phyloP scores from a whole-genome alignment of 805 yeast species.

The Schwanniomyces occidentalis region DNA sequence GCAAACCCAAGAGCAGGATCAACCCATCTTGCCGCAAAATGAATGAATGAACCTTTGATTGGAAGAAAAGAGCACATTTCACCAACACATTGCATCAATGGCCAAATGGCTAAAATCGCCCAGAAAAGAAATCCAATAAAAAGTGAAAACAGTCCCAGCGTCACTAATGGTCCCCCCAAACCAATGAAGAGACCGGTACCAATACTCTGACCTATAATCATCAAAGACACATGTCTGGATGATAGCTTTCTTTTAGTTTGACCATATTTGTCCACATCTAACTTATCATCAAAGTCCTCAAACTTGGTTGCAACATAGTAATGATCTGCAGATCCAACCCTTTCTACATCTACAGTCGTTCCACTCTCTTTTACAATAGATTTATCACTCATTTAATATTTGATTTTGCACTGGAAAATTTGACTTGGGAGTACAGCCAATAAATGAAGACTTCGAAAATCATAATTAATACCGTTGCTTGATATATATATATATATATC shows the following conservation, averaged over 20 bases:
- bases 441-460: too few relatives aligned
- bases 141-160: slow-evolving; percentile 35
- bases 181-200: slow-evolving; percentile 40
- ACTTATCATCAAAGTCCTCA: slow-evolving; percentile 26
- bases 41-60: slow-evolving; percentile 35
- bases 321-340: background rate
- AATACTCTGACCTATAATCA: slow-evolving; percentile 36
- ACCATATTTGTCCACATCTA: slow-evolving; percentile 30
- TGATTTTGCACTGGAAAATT: too few relatives aligned
- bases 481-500: too few relatives aligned
- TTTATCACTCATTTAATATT: too few relatives aligned
- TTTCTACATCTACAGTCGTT: slow-evolving; percentile 2
- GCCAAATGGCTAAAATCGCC: slow-evolving; percentile 33
- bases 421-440: too few relatives aligned
- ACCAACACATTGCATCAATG: slow-evolving; percentile 37
- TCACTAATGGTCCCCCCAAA: slow-evolving; percentile 27
- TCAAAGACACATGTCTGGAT: slow-evolving; percentile 34
- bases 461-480: too few relatives aligned
- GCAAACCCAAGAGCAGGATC: slow-evolving; percentile 71
- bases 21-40: slow-evolving; percentile 50
- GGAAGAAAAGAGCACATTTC: slow-evolving; percentile 40
- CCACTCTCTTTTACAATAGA: slow-evolving; percentile 1
- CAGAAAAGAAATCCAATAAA: slow-evolving; percentile 31
- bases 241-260: slow-evolving; percentile 27
- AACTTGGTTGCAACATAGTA: slow-evolving; percentile 1